Base-by-base conservation (phyloP, 768 basidiomycete genomes). In the Lentinula guzmanii region DNA sequence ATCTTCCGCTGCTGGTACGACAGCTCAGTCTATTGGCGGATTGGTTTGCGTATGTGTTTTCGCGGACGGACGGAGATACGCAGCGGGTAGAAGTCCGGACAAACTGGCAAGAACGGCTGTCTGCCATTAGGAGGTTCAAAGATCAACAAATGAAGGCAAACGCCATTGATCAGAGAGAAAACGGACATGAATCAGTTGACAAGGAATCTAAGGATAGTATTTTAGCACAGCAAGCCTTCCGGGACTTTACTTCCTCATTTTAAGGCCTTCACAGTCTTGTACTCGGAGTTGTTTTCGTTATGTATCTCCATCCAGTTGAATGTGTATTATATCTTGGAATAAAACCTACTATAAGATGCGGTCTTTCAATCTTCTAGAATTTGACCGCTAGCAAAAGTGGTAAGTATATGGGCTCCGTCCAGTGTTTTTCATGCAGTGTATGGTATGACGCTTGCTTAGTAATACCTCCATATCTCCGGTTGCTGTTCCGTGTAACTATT, bases 11-110 rank as follows among this genome's bases (percentile, higher is more conserved):
- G n/a, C 79, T 96, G 54, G 86, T 97, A 35, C 83, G 96, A 51
- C 94, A 97, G 68, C 82, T 98, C 52, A 89, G 91, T 65, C 76
- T 96, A 31, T 76, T 95, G 58, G 86, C 91, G 2, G 93, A 96
- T 75, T 91, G 95, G 85, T 94, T 96, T 70, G 89, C 93, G 2
- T 86, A 87, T 18, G 85, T 96, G 46, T 97, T 90, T 68, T 79
- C 85, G 58, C 77, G 83, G 62, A 95, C 93, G 7, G 81, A 87
- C 63, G 74, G 77, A 48, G 91, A 93, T 65, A 91, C 87, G 8
- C 73, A 73, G 61, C 82, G 82, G 33, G 80, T 87, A 16, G 94
- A 96, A 68, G 85, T 92, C 67, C 87, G 86, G 70, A 95, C 93
- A 3, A 95, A 94, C 67, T 98, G 95, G 95, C 82, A 91, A 65